These are phyloP conservation scores for Aspergillus heteromorphus DNA, from an alignment of 495 filamentous ascomycete species.

Conservation along the genomic window DNA sequence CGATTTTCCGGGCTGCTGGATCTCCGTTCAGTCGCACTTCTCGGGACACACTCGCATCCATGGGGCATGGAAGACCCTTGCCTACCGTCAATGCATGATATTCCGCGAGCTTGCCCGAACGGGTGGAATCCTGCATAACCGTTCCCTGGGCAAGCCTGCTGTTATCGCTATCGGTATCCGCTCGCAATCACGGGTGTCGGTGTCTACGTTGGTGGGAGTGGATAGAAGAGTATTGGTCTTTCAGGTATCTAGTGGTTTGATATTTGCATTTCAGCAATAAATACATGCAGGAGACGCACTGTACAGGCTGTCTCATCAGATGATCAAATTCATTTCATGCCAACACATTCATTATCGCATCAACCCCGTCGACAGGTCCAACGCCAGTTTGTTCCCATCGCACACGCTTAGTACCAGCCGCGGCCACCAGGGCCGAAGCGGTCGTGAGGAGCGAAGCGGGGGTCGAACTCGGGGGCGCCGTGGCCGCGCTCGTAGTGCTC, in stretches of 20 bases:
- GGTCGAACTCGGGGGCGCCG: constrained; percentile 40
- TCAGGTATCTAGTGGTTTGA: neutral
- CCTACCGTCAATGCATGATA: constrained; percentile 10
- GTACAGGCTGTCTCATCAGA: neutral
- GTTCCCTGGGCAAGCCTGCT: constrained; percentile 1
- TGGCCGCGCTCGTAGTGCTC: constrained; percentile 48
- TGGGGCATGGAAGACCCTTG: neutral
- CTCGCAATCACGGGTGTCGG: neutral
- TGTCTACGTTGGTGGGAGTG: neutral
- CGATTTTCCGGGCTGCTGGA: too few relatives aligned
- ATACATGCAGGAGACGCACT: neutral
- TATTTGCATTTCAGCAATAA: neutral
- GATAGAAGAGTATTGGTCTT: neutral
- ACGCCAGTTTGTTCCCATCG: neutral
- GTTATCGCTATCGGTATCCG: neutral
- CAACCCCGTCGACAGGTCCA: neutral
- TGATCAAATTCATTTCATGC: neutral
- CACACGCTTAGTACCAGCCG: neutral
- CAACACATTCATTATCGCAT: constrained; percentile 7
- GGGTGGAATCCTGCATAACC: constrained; percentile 18
- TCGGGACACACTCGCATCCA: neutral
- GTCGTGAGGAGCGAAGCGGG: constrained; percentile 28
- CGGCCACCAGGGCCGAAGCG: constrained; percentile 16
- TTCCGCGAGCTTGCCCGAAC: constrained; percentile 12
- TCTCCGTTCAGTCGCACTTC: neutral